These are phyloP conservation scores for Exophiala xenobiotica DNA, from an alignment of 2,329 filamentous ascomycete genomes.

Conservation along the genomic window DNA sequence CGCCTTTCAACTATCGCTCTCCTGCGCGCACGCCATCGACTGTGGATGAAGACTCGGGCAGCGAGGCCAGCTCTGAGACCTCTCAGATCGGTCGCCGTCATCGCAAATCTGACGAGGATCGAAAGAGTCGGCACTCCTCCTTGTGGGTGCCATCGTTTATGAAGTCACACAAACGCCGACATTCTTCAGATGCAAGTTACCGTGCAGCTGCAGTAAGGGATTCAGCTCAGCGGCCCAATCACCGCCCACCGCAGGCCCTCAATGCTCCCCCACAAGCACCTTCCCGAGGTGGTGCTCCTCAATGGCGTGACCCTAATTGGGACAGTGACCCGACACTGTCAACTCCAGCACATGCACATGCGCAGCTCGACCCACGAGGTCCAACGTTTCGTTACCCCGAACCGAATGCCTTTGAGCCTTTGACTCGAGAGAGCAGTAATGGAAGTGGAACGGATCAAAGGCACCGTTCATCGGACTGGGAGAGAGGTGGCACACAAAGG, in stretches of 20 bases:
- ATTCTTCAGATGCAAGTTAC: constrained; percentile 29
- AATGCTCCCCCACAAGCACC: constrained; percentile 15
- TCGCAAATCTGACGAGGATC: constrained; percentile 24
- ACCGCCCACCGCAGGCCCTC: constrained; percentile 22
- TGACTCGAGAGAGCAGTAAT: constrained; percentile 25
- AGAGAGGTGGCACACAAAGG: constrained; percentile 18
- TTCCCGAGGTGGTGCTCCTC: constrained; percentile 17
- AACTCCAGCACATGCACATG: constrained; percentile 8
- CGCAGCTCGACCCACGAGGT: constrained; percentile 18
- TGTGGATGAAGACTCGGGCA: constrained; percentile 23
- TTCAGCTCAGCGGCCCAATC: constrained; percentile 22
- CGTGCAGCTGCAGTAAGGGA: constrained; percentile 15
- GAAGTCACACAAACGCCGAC: constrained; percentile 27
- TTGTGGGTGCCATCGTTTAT: constrained; percentile 28
- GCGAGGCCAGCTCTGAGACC: constrained; percentile 37
- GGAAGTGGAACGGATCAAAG: constrained; percentile 25
- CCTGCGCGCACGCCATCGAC: constrained; percentile 23
- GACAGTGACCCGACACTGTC: constrained; percentile 14
- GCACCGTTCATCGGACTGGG: constrained; percentile 20
- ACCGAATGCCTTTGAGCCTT: constrained; percentile 16
- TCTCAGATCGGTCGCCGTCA: constrained; percentile 27
- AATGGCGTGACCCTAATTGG: constrained; percentile 21
- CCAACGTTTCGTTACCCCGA: constrained; percentile 21
- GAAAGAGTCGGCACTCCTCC: constrained; percentile 20
- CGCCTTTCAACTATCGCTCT: constrained; percentile 16